Percentiles rank a stretch among this genome's conserved stretches.
phyloP scores from a whole-genome alignment of 345 rosid genomes.

The Lepidium sativum region DNA sequence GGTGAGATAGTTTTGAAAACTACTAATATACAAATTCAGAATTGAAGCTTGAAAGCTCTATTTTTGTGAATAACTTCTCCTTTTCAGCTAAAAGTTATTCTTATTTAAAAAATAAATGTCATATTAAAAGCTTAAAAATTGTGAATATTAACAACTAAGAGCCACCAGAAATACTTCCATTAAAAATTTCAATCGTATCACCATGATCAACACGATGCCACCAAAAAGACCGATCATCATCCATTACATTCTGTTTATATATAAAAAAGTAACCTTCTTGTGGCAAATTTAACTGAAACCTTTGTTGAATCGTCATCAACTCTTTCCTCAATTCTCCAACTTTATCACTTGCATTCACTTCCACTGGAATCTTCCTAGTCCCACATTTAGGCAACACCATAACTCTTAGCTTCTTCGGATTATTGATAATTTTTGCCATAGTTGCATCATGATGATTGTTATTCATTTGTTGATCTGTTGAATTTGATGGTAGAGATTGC shows the following conservation, averaged over 20 bases:
- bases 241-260: slow-evolving; percentile 63
- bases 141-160: background rate
- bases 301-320: slow-evolving; percentile 47
- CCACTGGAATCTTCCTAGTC: slow-evolving; percentile 49
- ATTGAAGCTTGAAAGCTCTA: too few species aligned
- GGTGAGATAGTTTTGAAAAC: background rate
- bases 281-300: slow-evolving; percentile 44
- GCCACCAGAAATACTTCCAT: background rate
- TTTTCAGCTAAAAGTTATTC: too few species aligned
- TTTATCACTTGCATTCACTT: slow-evolving; percentile 42
- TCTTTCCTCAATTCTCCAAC: slow-evolving; percentile 64
- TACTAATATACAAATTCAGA: too few species aligned
- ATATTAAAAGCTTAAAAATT: too few species aligned
- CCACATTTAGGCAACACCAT: slow-evolving; percentile 51
- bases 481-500: slow-evolving; percentile 21
- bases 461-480: slow-evolving; percentile 23
- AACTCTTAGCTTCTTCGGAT: slow-evolving; percentile 38
- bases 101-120: too few species aligned
- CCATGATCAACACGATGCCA: slow-evolving; percentile 63
- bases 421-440: background rate
- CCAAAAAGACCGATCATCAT: slow-evolving; percentile 58
- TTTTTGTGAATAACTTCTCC: too few species aligned
- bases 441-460: slow-evolving; percentile 7
- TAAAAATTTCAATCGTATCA: slow-evolving; percentile 61
- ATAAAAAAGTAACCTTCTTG: slow-evolving; percentile 67